Conservation (phyloP, 768 basidiomycete species). For the Mycena leptocephala region DNA sequence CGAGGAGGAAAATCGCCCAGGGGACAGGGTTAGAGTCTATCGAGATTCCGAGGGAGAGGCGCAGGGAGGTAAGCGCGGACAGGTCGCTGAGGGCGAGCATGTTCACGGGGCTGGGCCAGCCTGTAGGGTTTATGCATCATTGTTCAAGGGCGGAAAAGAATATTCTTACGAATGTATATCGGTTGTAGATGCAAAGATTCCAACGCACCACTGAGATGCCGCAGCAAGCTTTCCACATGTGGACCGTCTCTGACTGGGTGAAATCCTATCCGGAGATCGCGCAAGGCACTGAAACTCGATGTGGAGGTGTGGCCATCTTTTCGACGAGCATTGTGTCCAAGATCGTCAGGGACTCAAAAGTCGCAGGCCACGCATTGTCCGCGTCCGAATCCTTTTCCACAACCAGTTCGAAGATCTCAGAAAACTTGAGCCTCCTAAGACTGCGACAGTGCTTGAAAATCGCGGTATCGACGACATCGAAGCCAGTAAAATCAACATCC, state of each 20-base stretch:
- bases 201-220: background rate
- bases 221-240: background rate
- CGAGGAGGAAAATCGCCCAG: slow-evolving; percentile 15
- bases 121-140: background rate
- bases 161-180: background rate
- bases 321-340: slow-evolving; percentile 8
- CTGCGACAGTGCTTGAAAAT: background rate
- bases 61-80: slow-evolving; percentile 7
- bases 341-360: slow-evolving; percentile 8
- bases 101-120: background rate
- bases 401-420: background rate
- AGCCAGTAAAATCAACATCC: slow-evolving; percentile 25
- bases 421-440: slow-evolving; percentile 16
- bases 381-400: background rate
- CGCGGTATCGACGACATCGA: background rate
- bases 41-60: slow-evolving; percentile 22
- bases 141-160: background rate
- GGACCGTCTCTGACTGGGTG: slow-evolving; percentile 2
- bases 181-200: slow-evolving; percentile 23
- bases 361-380: background rate
- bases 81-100: background rate
- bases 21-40: slow-evolving; percentile 8
- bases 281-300: slow-evolving; percentile 1
- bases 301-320: background rate
- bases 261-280: slow-evolving; percentile 21